These are phyloP conservation scores for Pyrenochaeta sp. DNA, from an alignment of 2,329 filamentous ascomycete genomes.

Conservation along the genomic window DNA sequence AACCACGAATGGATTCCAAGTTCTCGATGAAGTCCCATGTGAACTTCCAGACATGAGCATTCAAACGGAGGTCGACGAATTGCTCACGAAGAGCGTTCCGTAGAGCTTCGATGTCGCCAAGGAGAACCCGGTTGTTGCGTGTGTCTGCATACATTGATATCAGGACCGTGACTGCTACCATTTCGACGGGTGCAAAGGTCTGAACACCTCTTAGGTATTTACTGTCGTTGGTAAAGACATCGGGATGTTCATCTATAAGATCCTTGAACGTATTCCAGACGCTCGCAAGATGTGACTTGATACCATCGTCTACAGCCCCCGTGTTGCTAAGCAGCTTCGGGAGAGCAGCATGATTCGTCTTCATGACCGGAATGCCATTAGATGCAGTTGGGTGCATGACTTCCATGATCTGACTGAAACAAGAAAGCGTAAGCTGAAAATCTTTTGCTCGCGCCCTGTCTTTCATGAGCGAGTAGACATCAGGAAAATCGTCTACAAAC, in stretches of 20 bases:
- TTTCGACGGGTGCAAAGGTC: slow-evolving; percentile 49
- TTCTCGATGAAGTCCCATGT: slow-evolving; percentile 44
- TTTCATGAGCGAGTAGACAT: slow-evolving; percentile 45
- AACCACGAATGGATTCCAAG: slow-evolving; percentile 35
- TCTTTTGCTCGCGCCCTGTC: slow-evolving; percentile 39
- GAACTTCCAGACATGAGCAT: slow-evolving; percentile 34
- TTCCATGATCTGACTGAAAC: slow-evolving; percentile 51
- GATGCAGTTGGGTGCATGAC: slow-evolving; percentile 33
- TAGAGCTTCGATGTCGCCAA: slow-evolving; percentile 41
- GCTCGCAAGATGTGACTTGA: slow-evolving; percentile 42
- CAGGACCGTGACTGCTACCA: slow-evolving; percentile 44
- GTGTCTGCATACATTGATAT: slow-evolving; percentile 43
- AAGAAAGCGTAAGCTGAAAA: slow-evolving; percentile 45
- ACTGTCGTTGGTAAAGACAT: slow-evolving; percentile 41
- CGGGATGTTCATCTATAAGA: slow-evolving; percentile 33
- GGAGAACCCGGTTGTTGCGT: slow-evolving; percentile 34
- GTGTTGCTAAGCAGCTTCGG: slow-evolving; percentile 39
- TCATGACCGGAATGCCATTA: slow-evolving; percentile 35
- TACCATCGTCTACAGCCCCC: slow-evolving; percentile 33
- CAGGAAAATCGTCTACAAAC: slow-evolving; percentile 54
- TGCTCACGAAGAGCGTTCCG: slow-evolving; percentile 35
- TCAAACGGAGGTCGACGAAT: slow-evolving; percentile 41
- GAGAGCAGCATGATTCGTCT: slow-evolving; percentile 26
- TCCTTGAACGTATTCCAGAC: slow-evolving; percentile 44
- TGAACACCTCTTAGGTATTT: slow-evolving; percentile 34